Evolutionary conservation across 192 early-diverging fungal genomes (phyloP).

Genomic region (Mortierella antarctica): DNA sequence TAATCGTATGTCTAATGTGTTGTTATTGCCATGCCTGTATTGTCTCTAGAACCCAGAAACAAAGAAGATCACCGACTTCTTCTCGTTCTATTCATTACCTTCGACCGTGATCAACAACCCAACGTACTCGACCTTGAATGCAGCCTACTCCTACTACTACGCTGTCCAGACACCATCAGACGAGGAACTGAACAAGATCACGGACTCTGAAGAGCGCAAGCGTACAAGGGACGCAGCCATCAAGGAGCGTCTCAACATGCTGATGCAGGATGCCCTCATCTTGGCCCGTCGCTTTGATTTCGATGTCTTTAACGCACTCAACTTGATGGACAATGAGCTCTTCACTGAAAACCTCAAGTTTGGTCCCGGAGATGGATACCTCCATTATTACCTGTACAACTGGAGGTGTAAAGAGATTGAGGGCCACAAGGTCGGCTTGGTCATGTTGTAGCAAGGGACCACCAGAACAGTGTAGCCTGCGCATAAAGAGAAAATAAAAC

Average conservation of each 20-base stretch:
- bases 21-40: background rate
- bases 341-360: slow-evolving; percentile 90
- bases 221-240: slow-evolving; percentile 57
- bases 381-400: slow-evolving; percentile 98
- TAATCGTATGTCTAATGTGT: background rate
- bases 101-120: slow-evolving; percentile 87
- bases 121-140: slow-evolving; percentile 79
- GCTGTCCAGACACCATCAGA: slow-evolving; percentile 58
- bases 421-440: slow-evolving; percentile 82
- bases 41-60: slow-evolving; percentile 58
- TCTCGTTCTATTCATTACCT: slow-evolving; percentile 96
- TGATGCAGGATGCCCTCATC: slow-evolving; percentile 87
- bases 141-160: slow-evolving; percentile 98
- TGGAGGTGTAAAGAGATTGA: slow-evolving; percentile 82
- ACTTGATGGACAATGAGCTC: slow-evolving; percentile 89
- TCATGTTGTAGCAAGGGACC: slow-evolving; percentile 78
- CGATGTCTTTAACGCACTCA: slow-evolving; percentile 96
- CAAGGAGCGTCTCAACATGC: slow-evolving; percentile 61
- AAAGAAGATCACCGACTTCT: slow-evolving; percentile 85
- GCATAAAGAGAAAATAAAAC: background rate
- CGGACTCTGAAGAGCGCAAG: slow-evolving; percentile 54
- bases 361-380: slow-evolving; percentile 90
- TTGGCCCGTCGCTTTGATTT: slow-evolving; percentile 77
- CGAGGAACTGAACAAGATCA: slow-evolving; percentile 21
- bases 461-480: background rate